Percentiles rank a stretch among this genome's conserved stretches.
Evolutionary conservation across 495 filamentous ascomycete species (phyloP).

Genomic region (Pyrenopolyporus hunteri): DNA sequence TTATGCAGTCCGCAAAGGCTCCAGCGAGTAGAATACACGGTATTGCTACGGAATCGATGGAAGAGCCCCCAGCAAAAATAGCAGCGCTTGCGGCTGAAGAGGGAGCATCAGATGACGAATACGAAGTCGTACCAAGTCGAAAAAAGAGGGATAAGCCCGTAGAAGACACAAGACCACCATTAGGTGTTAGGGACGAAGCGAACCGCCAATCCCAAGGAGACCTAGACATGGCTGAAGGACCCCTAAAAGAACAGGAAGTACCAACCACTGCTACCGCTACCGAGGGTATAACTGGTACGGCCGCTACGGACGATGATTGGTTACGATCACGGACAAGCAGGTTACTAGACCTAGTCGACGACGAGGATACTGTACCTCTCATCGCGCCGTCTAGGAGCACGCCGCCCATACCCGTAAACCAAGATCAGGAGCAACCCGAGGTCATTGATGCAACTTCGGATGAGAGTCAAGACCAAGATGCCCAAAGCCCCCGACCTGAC

Average conservation of each 20-base stretch:
- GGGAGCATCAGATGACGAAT: conserved; percentile 68
- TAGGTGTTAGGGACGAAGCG: not conserved
- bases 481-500: conserved; percentile 32
- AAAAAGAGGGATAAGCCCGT: conserved; percentile 35
- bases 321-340: conserved; percentile 90
- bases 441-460: conserved; percentile 37
- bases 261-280: conserved; percentile 1
- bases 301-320: conserved; percentile 85
- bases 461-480: conserved; percentile 33
- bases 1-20: conserved; percentile 75
- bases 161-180: conserved; percentile 45
- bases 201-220: not conserved
- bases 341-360: conserved; percentile 80
- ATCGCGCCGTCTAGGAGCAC: conserved; percentile 20
- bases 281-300: conserved; percentile 4
- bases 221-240: conserved; percentile 9
- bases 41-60: conserved; percentile 54
- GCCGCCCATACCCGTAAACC: not conserved
- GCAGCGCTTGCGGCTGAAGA: conserved; percentile 54
- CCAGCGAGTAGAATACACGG: conserved; percentile 65
- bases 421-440: conserved; percentile 34
- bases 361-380: conserved; percentile 49
- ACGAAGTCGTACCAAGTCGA: conserved; percentile 60
- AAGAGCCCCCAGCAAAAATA: conserved; percentile 50
- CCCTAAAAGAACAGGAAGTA: conserved; percentile 14